Evolutionary conservation across 108 stramenopile genomes (phyloP).

Genomic region (Conticribra guillardii): DNA sequence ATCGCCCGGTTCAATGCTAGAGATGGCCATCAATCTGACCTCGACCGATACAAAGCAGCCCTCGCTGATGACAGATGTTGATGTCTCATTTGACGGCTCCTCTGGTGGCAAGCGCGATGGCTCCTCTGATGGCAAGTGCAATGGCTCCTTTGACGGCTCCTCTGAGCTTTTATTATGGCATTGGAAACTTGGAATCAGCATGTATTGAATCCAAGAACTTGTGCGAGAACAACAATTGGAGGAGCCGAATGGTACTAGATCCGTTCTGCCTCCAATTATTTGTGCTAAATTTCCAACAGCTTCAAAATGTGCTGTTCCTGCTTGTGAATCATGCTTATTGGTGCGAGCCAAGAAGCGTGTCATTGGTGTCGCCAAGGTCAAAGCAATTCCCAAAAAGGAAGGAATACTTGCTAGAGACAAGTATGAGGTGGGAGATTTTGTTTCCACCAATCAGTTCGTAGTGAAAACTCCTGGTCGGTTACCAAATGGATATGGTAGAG

Average conservation of each 20-base stretch:
- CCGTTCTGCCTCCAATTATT: background rate
- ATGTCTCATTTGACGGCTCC: background rate
- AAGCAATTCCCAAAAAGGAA: background rate
- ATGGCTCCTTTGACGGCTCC: background rate
- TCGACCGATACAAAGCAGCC: too few relatives aligned
- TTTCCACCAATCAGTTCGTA: slow-evolving; percentile 45
- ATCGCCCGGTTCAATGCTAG: too few relatives aligned
- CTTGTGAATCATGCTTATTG: background rate
- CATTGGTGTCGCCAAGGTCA: background rate
- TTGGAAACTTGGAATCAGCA: background rate
- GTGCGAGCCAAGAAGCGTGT: background rate
- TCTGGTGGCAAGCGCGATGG: too few relatives aligned
- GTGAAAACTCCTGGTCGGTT: slow-evolving; percentile 36
- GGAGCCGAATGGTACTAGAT: too few relatives aligned
- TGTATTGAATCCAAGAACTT: background rate
- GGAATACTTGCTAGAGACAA: background rate
- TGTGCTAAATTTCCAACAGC: background rate
- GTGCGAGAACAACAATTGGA: background rate
- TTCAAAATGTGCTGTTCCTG: background rate
- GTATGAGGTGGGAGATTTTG: slow-evolving; percentile 26
- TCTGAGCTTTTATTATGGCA: background rate
- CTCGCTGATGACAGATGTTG: too few relatives aligned
- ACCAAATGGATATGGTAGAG: slow-evolving; percentile 27
- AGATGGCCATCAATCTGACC: too few relatives aligned
- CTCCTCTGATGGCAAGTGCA: background rate